These are phyloP conservation scores for Puccinia triticina DNA, from an alignment of 1,284 basidiomycete species.

Conservation along the genomic window DNA sequence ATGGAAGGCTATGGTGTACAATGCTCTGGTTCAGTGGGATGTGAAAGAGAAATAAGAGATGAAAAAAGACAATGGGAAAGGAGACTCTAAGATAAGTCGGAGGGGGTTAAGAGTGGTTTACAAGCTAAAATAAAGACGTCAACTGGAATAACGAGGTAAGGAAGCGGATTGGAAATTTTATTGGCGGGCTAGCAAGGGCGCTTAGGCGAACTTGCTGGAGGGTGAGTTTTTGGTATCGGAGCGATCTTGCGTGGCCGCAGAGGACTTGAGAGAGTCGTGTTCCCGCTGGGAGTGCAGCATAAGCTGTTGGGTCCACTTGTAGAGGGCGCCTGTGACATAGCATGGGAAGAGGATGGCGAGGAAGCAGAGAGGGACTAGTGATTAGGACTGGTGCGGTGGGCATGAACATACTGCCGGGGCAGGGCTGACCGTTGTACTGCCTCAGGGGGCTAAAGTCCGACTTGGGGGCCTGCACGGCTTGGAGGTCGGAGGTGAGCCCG, in stretches of 20 bases:
- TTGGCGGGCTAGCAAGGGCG: not conserved
- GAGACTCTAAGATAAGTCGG: too few relatives aligned
- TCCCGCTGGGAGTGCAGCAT: not conserved
- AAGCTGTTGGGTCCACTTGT: slow-evolving; percentile 35
- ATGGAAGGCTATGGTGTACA: too few relatives aligned
- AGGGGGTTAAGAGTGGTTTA: too few relatives aligned
- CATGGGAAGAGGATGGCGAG: too few relatives aligned
- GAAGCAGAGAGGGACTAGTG: not conserved
- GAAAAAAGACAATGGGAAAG: too few relatives aligned
- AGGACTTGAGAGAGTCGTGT: not conserved
- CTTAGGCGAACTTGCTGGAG: not conserved
- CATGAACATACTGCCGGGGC: not conserved
- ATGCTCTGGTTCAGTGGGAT: too few relatives aligned
- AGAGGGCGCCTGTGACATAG: slow-evolving; percentile 26
- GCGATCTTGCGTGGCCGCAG: not conserved
- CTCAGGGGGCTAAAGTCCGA: not conserved
- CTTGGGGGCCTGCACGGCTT: not conserved
- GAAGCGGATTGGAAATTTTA: not conserved
- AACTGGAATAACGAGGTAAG: not conserved
- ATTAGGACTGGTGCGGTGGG: not conserved
- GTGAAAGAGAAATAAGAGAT: too few relatives aligned
- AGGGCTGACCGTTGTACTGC: slow-evolving; percentile 17
- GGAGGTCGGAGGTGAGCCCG: not conserved
- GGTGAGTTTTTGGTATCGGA: not conserved
- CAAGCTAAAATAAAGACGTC: too few relatives aligned